phyloP scores from a whole-genome alignment of 371 early-diverging fungal genomes.

The Zychaea mexicana region DNA sequence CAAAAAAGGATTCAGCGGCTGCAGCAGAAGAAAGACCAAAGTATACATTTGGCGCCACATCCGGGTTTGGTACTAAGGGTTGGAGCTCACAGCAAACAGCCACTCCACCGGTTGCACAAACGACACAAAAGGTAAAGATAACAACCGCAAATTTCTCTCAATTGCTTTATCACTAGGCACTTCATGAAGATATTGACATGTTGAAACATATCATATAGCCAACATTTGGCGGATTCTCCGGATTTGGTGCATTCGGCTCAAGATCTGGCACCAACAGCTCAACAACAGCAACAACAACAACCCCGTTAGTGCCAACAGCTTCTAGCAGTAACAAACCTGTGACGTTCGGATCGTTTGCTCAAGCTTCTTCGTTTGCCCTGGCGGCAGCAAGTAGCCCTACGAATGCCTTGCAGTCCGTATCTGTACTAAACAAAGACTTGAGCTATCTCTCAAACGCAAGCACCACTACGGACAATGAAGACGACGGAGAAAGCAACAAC shows the following conservation, averaged over 20 bases:
- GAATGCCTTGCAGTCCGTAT: conserved; percentile 29
- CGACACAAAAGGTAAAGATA: conserved; percentile 32
- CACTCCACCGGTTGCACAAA: conserved; percentile 18
- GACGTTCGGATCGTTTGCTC: conserved; percentile 44
- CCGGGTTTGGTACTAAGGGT: conserved; percentile 49
- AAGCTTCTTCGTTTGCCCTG: conserved; percentile 41
- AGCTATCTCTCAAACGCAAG: not conserved
- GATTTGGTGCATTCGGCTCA: conserved; percentile 7
- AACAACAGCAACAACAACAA: not conserved
- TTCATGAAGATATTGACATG: not conserved
- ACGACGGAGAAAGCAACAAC: conserved; percentile 12
- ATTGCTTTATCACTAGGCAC: not conserved
- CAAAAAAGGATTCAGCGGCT: conserved; percentile 3
- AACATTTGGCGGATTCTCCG: conserved; percentile 34
- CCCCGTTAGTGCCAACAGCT: not conserved
- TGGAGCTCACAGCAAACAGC: conserved; percentile 24
- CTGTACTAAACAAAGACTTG: conserved; percentile 9
- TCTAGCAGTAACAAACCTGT: conserved; percentile 5
- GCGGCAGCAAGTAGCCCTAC: conserved; percentile 28
- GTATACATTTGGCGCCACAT: conserved; percentile 50
- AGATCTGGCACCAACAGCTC: not conserved
- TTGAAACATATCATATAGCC: conserved; percentile 1
- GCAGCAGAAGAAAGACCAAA: conserved; percentile 28
- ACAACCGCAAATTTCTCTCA: not conserved
- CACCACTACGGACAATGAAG: conserved; percentile 8